phyloP scores from a whole-genome alignment of 2,329 filamentous ascomycete species.

The Xylaria sp. region DNA sequence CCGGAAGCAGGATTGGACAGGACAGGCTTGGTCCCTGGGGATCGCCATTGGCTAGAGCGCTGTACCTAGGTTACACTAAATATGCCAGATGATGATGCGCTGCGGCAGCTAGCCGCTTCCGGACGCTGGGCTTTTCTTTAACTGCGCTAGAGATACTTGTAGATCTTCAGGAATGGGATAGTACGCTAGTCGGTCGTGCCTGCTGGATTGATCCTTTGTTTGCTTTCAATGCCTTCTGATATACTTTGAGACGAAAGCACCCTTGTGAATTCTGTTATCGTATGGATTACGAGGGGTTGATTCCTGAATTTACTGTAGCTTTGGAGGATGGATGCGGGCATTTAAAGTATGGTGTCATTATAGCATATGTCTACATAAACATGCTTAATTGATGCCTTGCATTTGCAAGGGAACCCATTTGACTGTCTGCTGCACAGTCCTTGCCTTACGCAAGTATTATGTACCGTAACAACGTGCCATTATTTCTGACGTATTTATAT shows the following conservation, averaged over 20 bases:
- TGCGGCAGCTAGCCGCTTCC: conserved; percentile 34
- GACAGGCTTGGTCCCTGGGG: too few relatives aligned
- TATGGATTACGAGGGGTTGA: too few relatives aligned
- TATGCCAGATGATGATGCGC: conserved; percentile 28
- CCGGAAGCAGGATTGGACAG: neutral
- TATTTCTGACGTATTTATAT: neutral
- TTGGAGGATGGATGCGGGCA: neutral
- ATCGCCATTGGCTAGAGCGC: too few relatives aligned
- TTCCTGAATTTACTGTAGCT: too few relatives aligned
- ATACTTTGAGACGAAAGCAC: neutral
- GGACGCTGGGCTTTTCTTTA: conserved; percentile 11
- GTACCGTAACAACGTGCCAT: neutral
- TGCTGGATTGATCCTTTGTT: neutral
- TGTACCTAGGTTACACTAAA: neutral
- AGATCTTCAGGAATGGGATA: conserved; percentile 10
- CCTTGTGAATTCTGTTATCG: too few relatives aligned
- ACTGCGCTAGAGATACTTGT: neutral
- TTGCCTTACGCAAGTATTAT: neutral
- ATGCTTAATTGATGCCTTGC: neutral
- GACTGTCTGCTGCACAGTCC: neutral
- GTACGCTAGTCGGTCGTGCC: too few relatives aligned
- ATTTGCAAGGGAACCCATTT: neutral
- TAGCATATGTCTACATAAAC: neutral
- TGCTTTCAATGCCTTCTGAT: neutral
- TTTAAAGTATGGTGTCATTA: neutral